These are phyloP conservation scores for Dictyostelium discoideum DNA, from an alignment of 78 protist species.

Conservation along the genomic window dicty_2.7 NC_007089.4:5989001-5989500, in stretches of 20 bases:
- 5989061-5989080: background rate
- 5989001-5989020: background rate
- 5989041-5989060: background rate
- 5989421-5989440: background rate
- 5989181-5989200: background rate
- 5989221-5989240: background rate
- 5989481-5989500: constrained; percentile 58
- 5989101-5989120: background rate
- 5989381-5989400: background rate
- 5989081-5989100: background rate
- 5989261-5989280: background rate
- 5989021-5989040: background rate
- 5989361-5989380: too few relatives aligned
- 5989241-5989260: background rate
- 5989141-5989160: background rate
- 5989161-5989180: background rate
- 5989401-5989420: background rate
- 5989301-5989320: background rate
- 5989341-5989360: too few relatives aligned
- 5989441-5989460: background rate
- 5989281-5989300: background rate
- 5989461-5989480: background rate
- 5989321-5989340: too few relatives aligned
- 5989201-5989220: background rate
- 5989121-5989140: background rate